These are phyloP conservation scores for Mrakiaceae sp. DNA, from an alignment of 1,284 basidiomycete genomes.

Conservation along the genomic window DNA sequence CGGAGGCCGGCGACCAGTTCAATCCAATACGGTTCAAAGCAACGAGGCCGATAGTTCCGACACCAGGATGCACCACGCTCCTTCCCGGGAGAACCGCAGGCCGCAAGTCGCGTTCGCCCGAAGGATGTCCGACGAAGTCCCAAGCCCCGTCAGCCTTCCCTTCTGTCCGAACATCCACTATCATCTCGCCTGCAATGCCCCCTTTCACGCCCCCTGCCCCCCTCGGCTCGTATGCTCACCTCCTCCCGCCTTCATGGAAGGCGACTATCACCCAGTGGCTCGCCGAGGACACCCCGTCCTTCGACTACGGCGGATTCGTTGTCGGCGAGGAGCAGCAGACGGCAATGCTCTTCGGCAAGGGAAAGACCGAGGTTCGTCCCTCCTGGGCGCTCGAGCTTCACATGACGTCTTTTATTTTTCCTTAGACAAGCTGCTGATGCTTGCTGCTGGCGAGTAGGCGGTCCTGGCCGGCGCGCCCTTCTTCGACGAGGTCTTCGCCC, in stretches of 20 bases:
- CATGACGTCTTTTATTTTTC: conserved; percentile 9
- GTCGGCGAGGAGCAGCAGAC: conserved; percentile 81
- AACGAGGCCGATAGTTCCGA: too few relatives aligned
- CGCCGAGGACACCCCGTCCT: conserved; percentile 87
- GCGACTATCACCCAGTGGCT: conserved; percentile 70
- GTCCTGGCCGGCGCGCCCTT: conserved; percentile 93
- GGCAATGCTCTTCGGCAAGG: conserved; percentile 84
- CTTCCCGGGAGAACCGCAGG: too few relatives aligned
- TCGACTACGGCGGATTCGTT: conserved; percentile 95
- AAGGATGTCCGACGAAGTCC: too few relatives aligned
- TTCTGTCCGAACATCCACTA: too few relatives aligned
- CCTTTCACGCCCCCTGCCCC: background rate
- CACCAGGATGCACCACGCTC: too few relatives aligned
- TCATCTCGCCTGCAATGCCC: too few relatives aligned
- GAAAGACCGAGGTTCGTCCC: conserved; percentile 37
- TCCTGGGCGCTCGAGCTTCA: conserved; percentile 24
- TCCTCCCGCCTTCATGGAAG: conserved; percentile 87
- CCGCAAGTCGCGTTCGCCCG: too few relatives aligned
- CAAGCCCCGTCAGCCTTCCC: too few relatives aligned
- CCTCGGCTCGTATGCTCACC: conserved; percentile 37
- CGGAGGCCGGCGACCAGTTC: too few relatives aligned
- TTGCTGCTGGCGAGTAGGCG: conserved; percentile 39
- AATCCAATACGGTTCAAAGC: too few relatives aligned
- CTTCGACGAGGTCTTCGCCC: conserved; percentile 83
- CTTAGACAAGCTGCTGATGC: background rate